phyloP scores from a whole-genome alignment of 495 filamentous ascomycete species.

The Penicillium dipodomyicola region DNA sequence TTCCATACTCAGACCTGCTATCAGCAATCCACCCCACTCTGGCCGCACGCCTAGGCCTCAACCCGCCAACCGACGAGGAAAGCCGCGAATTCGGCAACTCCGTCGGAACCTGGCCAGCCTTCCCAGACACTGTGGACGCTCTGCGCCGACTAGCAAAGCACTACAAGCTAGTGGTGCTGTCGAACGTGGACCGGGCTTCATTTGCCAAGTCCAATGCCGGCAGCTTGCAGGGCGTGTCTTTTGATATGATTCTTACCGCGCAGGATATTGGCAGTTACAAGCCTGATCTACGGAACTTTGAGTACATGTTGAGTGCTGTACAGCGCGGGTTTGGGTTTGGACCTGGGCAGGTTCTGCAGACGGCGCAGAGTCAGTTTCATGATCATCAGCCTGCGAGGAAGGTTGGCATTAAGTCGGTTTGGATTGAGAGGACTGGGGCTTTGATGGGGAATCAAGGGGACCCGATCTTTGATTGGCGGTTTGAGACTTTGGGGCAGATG shows the following conservation, averaged over 20 bases:
- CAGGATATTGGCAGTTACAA: slow-evolving; percentile 73
- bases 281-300: slow-evolving; percentile 62
- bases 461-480: slow-evolving; percentile 56
- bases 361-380: slow-evolving; percentile 65
- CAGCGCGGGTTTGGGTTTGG: slow-evolving; percentile 54
- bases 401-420: slow-evolving; percentile 61
- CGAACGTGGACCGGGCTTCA: slow-evolving; percentile 64
- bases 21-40: slow-evolving; percentile 45
- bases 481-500: slow-evolving; percentile 67
- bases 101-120: slow-evolving; percentile 59
- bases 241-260: slow-evolving; percentile 69
- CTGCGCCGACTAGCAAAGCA: slow-evolving; percentile 49
- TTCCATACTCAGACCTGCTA: slow-evolving; percentile 55
- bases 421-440: slow-evolving; percentile 61
- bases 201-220: slow-evolving; percentile 52
- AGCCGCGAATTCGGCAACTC: slow-evolving; percentile 45
- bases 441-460: slow-evolving; percentile 44
- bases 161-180: slow-evolving; percentile 67
- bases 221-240: slow-evolving; percentile 45
- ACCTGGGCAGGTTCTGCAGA: slow-evolving; percentile 59
- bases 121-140: slow-evolving; percentile 59
- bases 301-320: slow-evolving; percentile 57
- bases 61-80: slow-evolving; percentile 24
- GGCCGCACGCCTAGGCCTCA: slow-evolving; percentile 37
- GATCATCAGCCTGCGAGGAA: slow-evolving; percentile 69